A percentile compares a stretch with the other conserved stretches of the same genome.
phyloP scores from a whole-genome alignment of 768 basidiomycete species.

The Amanita jacksonii region DNA sequence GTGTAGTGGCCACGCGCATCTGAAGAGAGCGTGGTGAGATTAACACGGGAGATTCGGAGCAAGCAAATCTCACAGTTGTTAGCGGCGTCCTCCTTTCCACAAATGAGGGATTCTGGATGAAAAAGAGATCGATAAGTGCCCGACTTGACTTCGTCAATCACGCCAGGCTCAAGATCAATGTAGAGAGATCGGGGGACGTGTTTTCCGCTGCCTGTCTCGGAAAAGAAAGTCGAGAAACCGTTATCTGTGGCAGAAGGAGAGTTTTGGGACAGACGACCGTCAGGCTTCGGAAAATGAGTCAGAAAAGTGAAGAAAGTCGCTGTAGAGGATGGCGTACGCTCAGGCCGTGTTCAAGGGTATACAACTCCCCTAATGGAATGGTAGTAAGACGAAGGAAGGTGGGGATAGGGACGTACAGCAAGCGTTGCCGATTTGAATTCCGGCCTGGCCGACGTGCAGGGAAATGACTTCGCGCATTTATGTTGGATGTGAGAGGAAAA shows the following conservation, averaged over 20 bases:
- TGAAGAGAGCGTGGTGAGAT: slow-evolving; percentile 22
- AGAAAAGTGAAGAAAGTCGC: slow-evolving; percentile 7
- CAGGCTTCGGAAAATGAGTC: slow-evolving; percentile 48
- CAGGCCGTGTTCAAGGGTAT: slow-evolving; percentile 95
- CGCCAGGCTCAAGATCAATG: slow-evolving; percentile 92
- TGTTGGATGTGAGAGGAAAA: slow-evolving; percentile 11
- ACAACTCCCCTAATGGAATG: slow-evolving; percentile 74
- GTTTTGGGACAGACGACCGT: slow-evolving; percentile 75
- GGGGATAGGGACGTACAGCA: slow-evolving; percentile 59
- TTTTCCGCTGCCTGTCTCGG: slow-evolving; percentile 88
- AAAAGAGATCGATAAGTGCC: slow-evolving; percentile 91
- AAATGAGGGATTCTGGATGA: slow-evolving; percentile 95
- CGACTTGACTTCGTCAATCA: slow-evolving; percentile 89
- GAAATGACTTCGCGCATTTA: slow-evolving; percentile 92
- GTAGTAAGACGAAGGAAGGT: slow-evolving; percentile 14
- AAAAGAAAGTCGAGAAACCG: slow-evolving; percentile 98
- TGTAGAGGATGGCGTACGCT: slow-evolving; percentile 48
- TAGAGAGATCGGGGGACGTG: slow-evolving; percentile 96
- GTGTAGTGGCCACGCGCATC: slow-evolving; percentile 99
- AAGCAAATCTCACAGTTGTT: slow-evolving; percentile 80
- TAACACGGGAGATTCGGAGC: slow-evolving; percentile 1
- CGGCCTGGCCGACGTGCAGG: slow-evolving; percentile 95
- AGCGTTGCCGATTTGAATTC: slow-evolving; percentile 90
- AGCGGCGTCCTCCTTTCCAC: slow-evolving; percentile 98
- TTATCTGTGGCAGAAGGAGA: slow-evolving; percentile 63